Evolutionary conservation across 1,284 basidiomycete genomes (phyloP).

Genomic region (Ustilago esculenta): DNA sequence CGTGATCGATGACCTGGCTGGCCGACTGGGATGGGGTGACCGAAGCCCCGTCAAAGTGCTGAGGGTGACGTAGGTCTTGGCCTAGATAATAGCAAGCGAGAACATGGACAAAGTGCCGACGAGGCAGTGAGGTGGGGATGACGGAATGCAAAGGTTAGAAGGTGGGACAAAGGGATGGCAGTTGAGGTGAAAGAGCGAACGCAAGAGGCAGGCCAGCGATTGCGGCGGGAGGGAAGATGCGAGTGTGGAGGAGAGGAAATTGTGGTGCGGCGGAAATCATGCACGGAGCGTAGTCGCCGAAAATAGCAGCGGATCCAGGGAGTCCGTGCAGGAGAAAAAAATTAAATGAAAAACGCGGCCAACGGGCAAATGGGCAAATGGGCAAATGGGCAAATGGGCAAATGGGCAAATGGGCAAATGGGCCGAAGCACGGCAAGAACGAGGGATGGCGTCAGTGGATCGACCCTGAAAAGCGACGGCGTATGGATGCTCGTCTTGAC

Average conservation of each 20-base stretch:
- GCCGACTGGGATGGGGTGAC: conserved; percentile 68
- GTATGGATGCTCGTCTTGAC: neutral
- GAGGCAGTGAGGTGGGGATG: too few relatives aligned
- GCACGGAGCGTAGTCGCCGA: conserved; percentile 1
- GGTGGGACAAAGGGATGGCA: neutral
- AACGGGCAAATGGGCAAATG: too few relatives aligned
- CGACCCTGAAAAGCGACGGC: neutral
- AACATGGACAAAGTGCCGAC: neutral
- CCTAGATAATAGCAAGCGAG: neutral
- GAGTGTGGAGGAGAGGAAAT: conserved; percentile 8
- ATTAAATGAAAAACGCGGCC: neutral
- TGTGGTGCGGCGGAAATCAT: neutral
- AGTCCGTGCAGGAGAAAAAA: conserved; percentile 2
- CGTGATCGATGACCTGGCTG: conserved; percentile 62
- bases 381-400: too few relatives aligned
- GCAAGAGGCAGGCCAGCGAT: too few relatives aligned
- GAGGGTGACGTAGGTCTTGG: conserved; percentile 24
- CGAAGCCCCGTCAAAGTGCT: conserved; percentile 60
- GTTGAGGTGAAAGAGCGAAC: neutral
- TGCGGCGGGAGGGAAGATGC: neutral
- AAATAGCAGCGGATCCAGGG: neutral
- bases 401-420: too few relatives aligned
- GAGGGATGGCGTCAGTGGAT: conserved; percentile 16
- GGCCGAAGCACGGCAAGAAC: neutral
- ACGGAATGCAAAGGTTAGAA: too few relatives aligned